phyloP scores from a whole-genome alignment of 163 green algal species.

The Scenedesmus sp. region DNA sequence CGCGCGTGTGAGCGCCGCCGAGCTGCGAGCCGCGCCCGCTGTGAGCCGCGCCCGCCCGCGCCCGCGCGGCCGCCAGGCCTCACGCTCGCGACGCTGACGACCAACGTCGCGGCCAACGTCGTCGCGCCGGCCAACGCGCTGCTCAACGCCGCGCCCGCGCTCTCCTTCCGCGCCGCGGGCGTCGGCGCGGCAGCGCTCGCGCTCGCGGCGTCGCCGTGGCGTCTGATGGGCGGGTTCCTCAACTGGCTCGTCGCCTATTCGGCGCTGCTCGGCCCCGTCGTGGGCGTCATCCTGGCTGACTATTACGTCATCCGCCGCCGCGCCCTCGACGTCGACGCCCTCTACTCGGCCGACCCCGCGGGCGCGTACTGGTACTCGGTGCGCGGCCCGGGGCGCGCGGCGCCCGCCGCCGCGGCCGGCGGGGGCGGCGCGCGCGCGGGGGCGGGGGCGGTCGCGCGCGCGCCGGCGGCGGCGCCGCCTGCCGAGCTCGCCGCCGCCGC shows the following conservation, averaged over 20 bases:
- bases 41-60: too few species aligned
- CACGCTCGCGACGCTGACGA: conserved; percentile 80
- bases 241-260: conserved; percentile 80
- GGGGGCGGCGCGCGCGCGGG: too few species aligned
- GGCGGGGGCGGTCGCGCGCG: not conserved
- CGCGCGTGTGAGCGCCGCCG: too few species aligned
- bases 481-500: not conserved
- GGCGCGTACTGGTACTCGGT: conserved; percentile 68
- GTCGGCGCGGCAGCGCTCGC: conserved; percentile 64
- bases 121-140: conserved; percentile 78
- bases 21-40: too few species aligned
- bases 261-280: conserved; percentile 67
- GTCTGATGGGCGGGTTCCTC: conserved; percentile 72
- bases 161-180: conserved; percentile 51
- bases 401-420: too few species aligned
- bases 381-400: not conserved
- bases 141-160: conserved; percentile 65
- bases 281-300: conserved; percentile 72
- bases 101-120: conserved; percentile 85
- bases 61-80: too few species aligned
- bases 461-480: not conserved
- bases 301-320: conserved; percentile 72
- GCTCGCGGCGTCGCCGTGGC: conserved; percentile 70
- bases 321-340: conserved; percentile 65
- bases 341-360: conserved; percentile 53